Base-by-base conservation (phyloP, 345 rosid genomes). In the Citrus australasica region DNA sequence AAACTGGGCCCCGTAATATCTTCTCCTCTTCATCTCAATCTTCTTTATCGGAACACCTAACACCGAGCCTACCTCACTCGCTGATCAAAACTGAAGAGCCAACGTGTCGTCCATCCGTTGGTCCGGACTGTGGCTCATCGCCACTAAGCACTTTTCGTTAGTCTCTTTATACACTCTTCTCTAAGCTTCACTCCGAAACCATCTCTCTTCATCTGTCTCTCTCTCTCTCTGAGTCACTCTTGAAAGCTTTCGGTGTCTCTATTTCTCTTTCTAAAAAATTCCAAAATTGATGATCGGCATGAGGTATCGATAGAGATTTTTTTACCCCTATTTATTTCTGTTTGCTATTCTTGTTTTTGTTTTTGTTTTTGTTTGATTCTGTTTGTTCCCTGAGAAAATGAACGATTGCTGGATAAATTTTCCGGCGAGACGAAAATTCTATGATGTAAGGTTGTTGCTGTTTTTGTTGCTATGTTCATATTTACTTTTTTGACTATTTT, bases 51-150 rank as follows among this genome's bases (percentile, higher is more conserved):
- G 14, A 24, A 33, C 68, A 78, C 80, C 84, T 9, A 73, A 82
- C 73, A 74, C 88, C 89, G 82, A 68, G 33, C 79, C 86, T 69
- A 14, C n/a, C 51, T 38, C 21, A 25, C 63, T 51, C 2, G 10
- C 11, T 55, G 48, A 62, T 66, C 71, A 62, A 82, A 40, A 9
- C 46, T 9, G 3, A 40, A 40, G 2, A 62, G 78, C 42, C 51
- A 83, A 87, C 90, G 88, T 86, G 90, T 81, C 87, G 25, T 0
- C 0, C 19, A 37, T 66, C 79, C 1, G 68, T 73, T 69, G 78
- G 85, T 85, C 14, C 66, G 59, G 74, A 79, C 35, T 58, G 9
- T 1, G 73, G 83, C 81, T 65, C 79, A 58, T 76, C 62, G 76
- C 78, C 86, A 66, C 30, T 70, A 73, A 2, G 73, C 46, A 40